Evolutionary conservation across 495 filamentous ascomycete species (phyloP).

Genomic region (Neurospora intermedia): DNA sequence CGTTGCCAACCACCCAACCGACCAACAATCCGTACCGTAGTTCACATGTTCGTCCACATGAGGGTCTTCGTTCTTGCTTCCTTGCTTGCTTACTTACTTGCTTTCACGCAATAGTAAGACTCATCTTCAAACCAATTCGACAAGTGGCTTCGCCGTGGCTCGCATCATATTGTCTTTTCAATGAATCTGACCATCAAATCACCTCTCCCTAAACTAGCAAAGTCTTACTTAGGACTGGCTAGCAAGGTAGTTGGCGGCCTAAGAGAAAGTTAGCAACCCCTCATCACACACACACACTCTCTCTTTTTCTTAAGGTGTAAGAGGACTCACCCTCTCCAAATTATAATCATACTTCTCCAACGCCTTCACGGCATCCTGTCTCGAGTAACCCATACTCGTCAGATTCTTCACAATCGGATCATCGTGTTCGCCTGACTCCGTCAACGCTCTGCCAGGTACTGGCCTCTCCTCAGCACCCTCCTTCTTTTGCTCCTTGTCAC

Average conservation of each 20-base stretch:
- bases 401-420: slow-evolving; percentile 86
- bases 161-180: not conserved
- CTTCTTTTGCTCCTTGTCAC: slow-evolving; percentile 8
- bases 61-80: not conserved
- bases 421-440: slow-evolving; percentile 66
- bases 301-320: too few species aligned
- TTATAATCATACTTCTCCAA: slow-evolving; percentile 95
- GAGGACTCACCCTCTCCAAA: slow-evolving; percentile 69
- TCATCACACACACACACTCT: too few species aligned
- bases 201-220: not conserved
- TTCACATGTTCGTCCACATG: not conserved
- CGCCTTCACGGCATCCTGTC: slow-evolving; percentile 67
- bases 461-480: slow-evolving; percentile 27
- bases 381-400: slow-evolving; percentile 82
- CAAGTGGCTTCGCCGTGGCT: not conserved
- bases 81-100: not conserved
- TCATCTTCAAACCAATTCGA: not conserved
- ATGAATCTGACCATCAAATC: not conserved
- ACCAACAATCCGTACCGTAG: not conserved
- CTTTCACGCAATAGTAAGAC: not conserved
- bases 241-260: slow-evolving; percentile 40
- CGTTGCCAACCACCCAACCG: not conserved
- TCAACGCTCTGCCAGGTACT: slow-evolving; percentile 54
- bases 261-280: slow-evolving; percentile 10
- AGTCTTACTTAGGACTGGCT: slow-evolving; percentile 27